Percentiles rank a stretch among this genome's conserved stretches.
Conservation (phyloP, 441 rosid species). For the Oxalis stricta region DNA sequence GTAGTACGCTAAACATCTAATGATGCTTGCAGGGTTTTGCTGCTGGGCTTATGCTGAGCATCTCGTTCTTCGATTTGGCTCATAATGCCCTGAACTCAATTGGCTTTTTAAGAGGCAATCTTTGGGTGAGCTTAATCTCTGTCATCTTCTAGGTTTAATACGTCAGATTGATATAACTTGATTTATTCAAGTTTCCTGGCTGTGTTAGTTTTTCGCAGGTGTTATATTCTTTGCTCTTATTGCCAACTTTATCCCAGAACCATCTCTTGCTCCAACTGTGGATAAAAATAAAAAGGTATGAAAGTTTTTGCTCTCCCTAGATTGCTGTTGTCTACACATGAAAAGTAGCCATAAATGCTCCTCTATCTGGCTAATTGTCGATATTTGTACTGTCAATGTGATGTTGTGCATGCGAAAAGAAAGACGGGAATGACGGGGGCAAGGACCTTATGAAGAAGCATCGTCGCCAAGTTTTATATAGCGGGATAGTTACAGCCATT, state of each 20-base stretch:
- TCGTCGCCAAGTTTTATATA: conserved; percentile 84
- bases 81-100: conserved; percentile 95
- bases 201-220: conserved; percentile 85
- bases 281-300: conserved; percentile 70
- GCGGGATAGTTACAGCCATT: conserved; percentile 89
- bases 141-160: conserved; percentile 9
- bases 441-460: conserved; percentile 83
- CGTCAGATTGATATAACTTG: neutral
- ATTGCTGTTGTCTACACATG: conserved; percentile 3
- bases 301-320: neutral
- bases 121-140: conserved; percentile 58
- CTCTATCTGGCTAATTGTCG: neutral
- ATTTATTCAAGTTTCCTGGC: conserved; percentile 18
- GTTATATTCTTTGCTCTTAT: conserved; percentile 80
- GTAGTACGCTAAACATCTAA: conserved; percentile 11
- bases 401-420: conserved; percentile 36
- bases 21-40: conserved; percentile 78
- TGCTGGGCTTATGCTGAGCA: conserved; percentile 95
- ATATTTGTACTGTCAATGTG: conserved; percentile 14
- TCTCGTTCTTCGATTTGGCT: conserved; percentile 92
- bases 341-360: neutral
- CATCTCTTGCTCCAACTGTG: conserved; percentile 45
- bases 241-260: conserved; percentile 88
- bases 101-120: conserved; percentile 88
- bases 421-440: conserved; percentile 53